Evolutionary conservation across 495 filamentous ascomycete genomes (phyloP).

Genomic region (Poronia punctata): DNA sequence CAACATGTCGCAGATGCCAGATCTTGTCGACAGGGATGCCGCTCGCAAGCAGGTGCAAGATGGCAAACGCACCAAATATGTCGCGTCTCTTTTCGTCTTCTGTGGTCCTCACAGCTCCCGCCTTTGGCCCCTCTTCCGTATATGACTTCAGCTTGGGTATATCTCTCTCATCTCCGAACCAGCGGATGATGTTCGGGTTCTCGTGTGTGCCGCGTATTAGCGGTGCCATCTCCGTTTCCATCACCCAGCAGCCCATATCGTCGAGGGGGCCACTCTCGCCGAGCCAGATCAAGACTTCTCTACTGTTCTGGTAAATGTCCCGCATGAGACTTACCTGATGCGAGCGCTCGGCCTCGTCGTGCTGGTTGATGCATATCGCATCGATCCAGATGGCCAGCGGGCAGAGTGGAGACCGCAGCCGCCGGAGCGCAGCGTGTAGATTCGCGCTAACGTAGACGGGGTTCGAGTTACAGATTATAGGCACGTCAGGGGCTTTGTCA

Average conservation of each 20-base stretch:
- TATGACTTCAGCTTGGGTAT: constrained; percentile 8
- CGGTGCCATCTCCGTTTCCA: not conserved
- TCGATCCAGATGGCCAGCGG: constrained; percentile 15
- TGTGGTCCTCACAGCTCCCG: not conserved
- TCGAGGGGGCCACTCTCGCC: constrained; percentile 9
- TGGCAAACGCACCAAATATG: constrained; percentile 11
- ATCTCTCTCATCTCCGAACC: constrained; percentile 9
- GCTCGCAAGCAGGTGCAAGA: constrained; percentile 6
- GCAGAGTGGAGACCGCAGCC: not conserved
- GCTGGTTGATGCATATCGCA: constrained; percentile 20
- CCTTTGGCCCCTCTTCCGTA: no score
- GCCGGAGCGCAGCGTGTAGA: constrained; percentile 12
- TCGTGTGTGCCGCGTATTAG: not conserved
- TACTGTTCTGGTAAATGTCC: constrained; percentile 11
- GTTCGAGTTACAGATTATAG: constrained; percentile 8
- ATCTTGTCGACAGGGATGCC: constrained; percentile 7
- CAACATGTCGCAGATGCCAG: constrained; percentile 7
- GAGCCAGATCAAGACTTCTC: constrained; percentile 14
- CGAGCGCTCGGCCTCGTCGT: constrained; percentile 11
- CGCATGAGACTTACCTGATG: constrained; percentile 18
- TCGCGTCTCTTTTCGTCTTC: constrained; percentile 1
- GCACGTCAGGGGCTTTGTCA: not conserved
- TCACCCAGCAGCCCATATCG: constrained; percentile 9
- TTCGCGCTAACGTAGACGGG: constrained; percentile 10
- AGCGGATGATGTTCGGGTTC: constrained; percentile 3